phyloP scores from a whole-genome alignment of 2,329 filamentous ascomycete species.

The Colletotrichum paranaense region DNA sequence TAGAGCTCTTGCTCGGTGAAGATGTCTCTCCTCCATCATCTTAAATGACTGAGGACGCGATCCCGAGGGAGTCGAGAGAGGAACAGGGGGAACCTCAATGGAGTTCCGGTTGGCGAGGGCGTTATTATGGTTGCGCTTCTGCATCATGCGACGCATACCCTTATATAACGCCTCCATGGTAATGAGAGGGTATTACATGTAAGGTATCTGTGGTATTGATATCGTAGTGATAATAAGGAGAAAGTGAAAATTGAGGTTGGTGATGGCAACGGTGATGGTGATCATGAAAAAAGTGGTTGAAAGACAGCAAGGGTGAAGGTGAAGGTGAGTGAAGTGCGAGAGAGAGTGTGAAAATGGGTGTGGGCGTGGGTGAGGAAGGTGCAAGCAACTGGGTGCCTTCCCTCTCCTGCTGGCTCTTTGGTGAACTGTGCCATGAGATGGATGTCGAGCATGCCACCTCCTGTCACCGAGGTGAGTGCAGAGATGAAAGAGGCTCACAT shows the following conservation, averaged over 20 bases:
- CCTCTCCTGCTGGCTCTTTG: background rate
- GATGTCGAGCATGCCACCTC: background rate
- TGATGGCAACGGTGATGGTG: too few relatives aligned
- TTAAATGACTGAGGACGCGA: constrained; percentile 25
- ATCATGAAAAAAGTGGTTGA: background rate
- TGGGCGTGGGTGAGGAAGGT: background rate
- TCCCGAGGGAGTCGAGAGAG: constrained; percentile 26
- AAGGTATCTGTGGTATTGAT: background rate
- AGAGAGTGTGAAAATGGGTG: background rate
- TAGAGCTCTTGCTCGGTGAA: constrained; percentile 26
- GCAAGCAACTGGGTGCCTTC: background rate
- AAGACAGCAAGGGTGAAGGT: background rate
- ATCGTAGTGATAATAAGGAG: background rate
- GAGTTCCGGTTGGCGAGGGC: constrained; percentile 23
- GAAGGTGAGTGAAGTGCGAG: background rate
- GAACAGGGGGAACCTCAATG: constrained; percentile 25
- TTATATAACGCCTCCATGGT: constrained; percentile 22
- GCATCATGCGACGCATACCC: constrained; percentile 27
- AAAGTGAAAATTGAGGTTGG: background rate
- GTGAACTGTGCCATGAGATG: background rate
- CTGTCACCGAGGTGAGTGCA: constrained; percentile 11
- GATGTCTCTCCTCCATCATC: constrained; percentile 9
- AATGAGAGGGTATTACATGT: background rate
- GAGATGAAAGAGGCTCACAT: background rate
- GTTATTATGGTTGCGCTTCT: constrained; percentile 15